phyloP scores from a whole-genome alignment of 2,329 filamentous ascomycete species.

The Nemania abortiva region DNA sequence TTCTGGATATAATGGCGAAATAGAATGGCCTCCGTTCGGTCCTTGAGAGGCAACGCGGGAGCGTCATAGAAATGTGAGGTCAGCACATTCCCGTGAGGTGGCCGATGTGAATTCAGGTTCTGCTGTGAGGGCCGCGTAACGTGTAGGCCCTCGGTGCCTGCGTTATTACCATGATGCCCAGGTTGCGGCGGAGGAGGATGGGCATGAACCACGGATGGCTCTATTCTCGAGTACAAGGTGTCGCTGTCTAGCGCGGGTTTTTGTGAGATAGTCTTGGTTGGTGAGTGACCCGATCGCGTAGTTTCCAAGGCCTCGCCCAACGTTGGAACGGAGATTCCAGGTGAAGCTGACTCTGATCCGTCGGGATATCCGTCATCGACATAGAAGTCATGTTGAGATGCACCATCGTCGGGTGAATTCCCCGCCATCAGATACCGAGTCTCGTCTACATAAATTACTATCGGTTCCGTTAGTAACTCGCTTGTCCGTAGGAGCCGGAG shows the following conservation, averaged over 20 bases:
- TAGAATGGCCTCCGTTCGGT: slow-evolving; percentile 50
- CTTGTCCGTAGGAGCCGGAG: background rate
- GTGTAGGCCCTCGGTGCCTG: slow-evolving; percentile 31
- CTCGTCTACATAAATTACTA: slow-evolving; percentile 52
- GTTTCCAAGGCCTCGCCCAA: slow-evolving; percentile 25
- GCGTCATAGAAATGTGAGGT: slow-evolving; percentile 40
- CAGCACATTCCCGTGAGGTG: slow-evolving; percentile 31
- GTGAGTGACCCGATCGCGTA: slow-evolving; percentile 3
- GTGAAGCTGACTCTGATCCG: slow-evolving; percentile 33
- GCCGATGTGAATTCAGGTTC: slow-evolving; percentile 26
- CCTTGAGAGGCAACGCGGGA: slow-evolving; percentile 49
- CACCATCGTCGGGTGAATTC: slow-evolving; percentile 41
- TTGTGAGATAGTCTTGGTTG: slow-evolving; percentile 2
- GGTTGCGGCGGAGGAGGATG: slow-evolving; percentile 22
- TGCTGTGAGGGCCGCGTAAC: slow-evolving; percentile 22
- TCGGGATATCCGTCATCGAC: slow-evolving; percentile 37
- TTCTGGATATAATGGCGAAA: slow-evolving; percentile 55
- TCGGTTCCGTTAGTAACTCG: slow-evolving; percentile 28
- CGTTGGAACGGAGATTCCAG: slow-evolving; percentile 22
- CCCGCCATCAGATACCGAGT: slow-evolving; percentile 45
- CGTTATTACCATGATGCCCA: slow-evolving; percentile 20
- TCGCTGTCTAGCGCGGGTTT: background rate
- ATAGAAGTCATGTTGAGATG: slow-evolving; percentile 40
- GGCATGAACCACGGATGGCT: background rate
- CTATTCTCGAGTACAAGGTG: slow-evolving; percentile 13